These are phyloP conservation scores for Fonsecaea monophora DNA, from an alignment of 2,329 filamentous ascomycete genomes.

Conservation along the genomic window DNA sequence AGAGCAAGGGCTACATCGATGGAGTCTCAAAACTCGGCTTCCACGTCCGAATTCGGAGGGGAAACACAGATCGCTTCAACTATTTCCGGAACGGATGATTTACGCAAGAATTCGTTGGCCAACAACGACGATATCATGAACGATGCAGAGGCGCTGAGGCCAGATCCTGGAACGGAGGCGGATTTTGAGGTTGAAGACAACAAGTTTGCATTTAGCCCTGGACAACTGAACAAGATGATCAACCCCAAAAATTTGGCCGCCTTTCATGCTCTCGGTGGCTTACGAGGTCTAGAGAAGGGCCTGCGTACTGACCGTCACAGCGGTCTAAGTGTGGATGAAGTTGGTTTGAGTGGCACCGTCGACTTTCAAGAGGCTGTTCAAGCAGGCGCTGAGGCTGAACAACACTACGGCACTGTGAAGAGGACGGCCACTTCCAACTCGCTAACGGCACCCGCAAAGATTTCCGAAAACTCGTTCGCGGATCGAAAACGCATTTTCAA, in stretches of 20 bases:
- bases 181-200: conserved; percentile 73
- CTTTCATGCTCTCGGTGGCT: conserved; percentile 76
- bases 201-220: conserved; percentile 74
- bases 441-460: conserved; percentile 34
- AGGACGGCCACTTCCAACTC: conserved; percentile 34
- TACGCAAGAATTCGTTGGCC: conserved; percentile 45
- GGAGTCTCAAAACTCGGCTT: conserved; percentile 59
- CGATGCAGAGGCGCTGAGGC: conserved; percentile 68
- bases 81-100: conserved; percentile 50
- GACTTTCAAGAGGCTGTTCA: conserved; percentile 69
- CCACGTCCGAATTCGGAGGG: conserved; percentile 60
- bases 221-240: conserved; percentile 75
- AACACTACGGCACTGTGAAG: conserved; percentile 36
- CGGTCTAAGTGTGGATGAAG: conserved; percentile 75
- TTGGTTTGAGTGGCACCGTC: conserved; percentile 66
- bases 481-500: conserved; percentile 75
- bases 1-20: conserved; percentile 69
- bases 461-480: conserved; percentile 48
- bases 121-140: conserved; percentile 60
- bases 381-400: conserved; percentile 32
- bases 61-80: conserved; percentile 60
- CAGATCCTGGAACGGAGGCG: conserved; percentile 73
- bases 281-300: conserved; percentile 75
- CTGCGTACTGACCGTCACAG: conserved; percentile 68
- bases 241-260: conserved; percentile 80